These are phyloP conservation scores for Paspalum vaginatum DNA, from an alignment of 176 grass and related monocot genomes.

Conservation along the genomic window DNA sequence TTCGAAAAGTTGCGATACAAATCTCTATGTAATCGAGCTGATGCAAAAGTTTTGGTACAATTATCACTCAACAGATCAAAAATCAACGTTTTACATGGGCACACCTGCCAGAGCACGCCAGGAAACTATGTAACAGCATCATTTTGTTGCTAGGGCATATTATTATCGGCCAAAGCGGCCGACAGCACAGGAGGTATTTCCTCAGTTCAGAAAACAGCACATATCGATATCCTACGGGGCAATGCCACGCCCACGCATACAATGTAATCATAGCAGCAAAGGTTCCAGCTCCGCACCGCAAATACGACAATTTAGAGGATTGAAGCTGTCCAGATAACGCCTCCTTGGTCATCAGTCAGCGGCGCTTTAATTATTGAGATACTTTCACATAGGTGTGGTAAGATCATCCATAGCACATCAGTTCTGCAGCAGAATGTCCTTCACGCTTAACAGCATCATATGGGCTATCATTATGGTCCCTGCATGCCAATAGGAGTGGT, in stretches of 20 bases:
- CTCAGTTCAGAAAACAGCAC: background rate
- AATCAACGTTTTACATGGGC: background rate
- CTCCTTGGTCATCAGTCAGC: background rate
- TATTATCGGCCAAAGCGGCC: background rate
- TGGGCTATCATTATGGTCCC: background rate
- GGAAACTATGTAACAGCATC: background rate
- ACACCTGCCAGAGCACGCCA: background rate
- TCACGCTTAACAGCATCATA: background rate
- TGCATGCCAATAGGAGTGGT: background rate
- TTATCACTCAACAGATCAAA: background rate
- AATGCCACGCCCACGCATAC: background rate
- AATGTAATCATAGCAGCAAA: no score
- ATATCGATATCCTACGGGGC: background rate
- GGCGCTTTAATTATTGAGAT: background rate
- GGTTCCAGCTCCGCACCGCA: no score
- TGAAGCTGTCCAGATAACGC: background rate
- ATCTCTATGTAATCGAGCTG: background rate
- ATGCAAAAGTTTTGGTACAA: background rate
- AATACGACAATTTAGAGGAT: background rate
- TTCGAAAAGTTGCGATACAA: background rate
- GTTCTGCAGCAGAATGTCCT: background rate
- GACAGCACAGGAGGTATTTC: background rate
- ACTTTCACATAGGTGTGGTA: background rate
- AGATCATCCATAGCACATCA: slow-evolving; percentile 10
- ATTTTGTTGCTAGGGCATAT: background rate